Base-by-base conservation (phyloP, 306 rosid genomes). In the Hippophae tibetana region DNA sequence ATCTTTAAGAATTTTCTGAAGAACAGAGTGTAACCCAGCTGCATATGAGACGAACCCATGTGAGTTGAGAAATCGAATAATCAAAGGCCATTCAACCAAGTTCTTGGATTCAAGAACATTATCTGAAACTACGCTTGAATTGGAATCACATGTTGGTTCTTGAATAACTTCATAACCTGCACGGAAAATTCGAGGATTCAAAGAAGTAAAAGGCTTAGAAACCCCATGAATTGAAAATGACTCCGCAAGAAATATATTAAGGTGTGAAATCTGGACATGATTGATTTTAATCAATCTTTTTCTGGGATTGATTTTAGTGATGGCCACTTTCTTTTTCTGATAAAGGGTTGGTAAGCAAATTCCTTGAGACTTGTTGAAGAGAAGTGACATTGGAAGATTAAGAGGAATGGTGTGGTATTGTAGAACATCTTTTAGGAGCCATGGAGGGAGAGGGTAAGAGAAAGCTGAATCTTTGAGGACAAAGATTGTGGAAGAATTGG, bases 141-240 rank as follows among this genome's bases (percentile, higher is more conserved):
- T 68, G 3, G 62, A 42, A 54, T 74, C 63, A 38, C 95, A 79
- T 3, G 58, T 6, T 1, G 81, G 58, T 0, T 87, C 53, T 10
- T 46, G 80, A 50, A 82, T 69, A 53, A 47, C 52, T 53, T 79
- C 77, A 43, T 48, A 72, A 12, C 80, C 77, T 11, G 67, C 71
- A 42, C 44, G 60, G 1, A 64, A 51, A 66, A 73, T 76, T 5
- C 55, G 70, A 7, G 70, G 81, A 45, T 54, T 72, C 5, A 82
- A 8, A 3, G 86, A 60, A 10, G 76, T 72, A 52, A 87, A 90
- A 0, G 86, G 94, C 5, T 63, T 71, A 54, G 70, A 68, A 73
- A 90, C 94, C 2, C 90, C 95, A 9, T 90, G 95, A 25, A 86
- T 65, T 2, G 72, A 75, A 10, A 89, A 44, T 12, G 77, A 46